Conservation (phyloP, 306 rosid species). For the Biancaea sappan region DNA sequence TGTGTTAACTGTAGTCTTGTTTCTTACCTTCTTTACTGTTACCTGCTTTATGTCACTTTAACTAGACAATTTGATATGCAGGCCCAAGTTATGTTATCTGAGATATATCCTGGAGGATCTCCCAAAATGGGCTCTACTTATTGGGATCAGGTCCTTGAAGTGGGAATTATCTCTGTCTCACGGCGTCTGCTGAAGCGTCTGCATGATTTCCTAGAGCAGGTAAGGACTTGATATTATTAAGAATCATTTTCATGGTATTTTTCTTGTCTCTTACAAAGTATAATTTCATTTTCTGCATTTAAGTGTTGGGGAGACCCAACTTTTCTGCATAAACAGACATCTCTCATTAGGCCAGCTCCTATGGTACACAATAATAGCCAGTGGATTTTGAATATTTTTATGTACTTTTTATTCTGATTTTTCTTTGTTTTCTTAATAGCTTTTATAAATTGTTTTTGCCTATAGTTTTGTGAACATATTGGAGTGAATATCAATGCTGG, state of each 20-base stretch:
- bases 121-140: conserved; percentile 82
- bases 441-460: conserved; percentile 7
- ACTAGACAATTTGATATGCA: conserved; percentile 35
- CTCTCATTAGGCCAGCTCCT: not conserved
- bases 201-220: conserved; percentile 91
- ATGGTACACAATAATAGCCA: not conserved
- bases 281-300: conserved; percentile 16
- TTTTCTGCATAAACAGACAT: not conserved
- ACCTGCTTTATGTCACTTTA: conserved; percentile 29
- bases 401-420: not conserved
- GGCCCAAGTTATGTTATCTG: conserved; percentile 92
- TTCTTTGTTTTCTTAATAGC: not conserved
- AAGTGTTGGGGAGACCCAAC: conserved; percentile 1
- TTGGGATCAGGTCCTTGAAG: conserved; percentile 96
- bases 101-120: conserved; percentile 94
- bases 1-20: conserved; percentile 12
- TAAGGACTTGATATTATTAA: conserved; percentile 36
- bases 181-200: conserved; percentile 86
- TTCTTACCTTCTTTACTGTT: conserved; percentile 15
- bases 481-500: conserved; percentile 19
- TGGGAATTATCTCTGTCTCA: conserved; percentile 78
- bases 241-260: conserved; percentile 31
- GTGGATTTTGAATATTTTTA: not conserved
- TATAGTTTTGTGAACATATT: conserved; percentile 23
- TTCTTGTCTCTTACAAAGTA: conserved; percentile 16